phyloP scores from a whole-genome alignment of 78 protist species.

The Trichosphaerium sp. region DNA sequence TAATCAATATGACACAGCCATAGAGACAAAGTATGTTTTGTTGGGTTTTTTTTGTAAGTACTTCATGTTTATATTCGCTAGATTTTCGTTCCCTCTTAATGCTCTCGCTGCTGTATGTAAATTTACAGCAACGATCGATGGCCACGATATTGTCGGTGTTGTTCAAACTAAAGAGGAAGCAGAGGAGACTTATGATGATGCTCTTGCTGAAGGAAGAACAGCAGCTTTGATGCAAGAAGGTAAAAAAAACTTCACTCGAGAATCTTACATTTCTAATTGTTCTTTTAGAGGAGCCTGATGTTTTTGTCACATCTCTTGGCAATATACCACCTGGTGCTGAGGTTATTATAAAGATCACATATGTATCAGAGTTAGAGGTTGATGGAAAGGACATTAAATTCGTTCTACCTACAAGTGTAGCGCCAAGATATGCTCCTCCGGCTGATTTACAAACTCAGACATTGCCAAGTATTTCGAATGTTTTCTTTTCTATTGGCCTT shows the following conservation, averaged over 20 bases:
- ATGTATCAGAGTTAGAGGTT: slow-evolving; percentile 44
- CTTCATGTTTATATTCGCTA: no score
- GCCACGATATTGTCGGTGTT: slow-evolving; percentile 50
- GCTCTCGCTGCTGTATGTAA: slow-evolving; percentile 77
- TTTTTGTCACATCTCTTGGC: slow-evolving; percentile 69
- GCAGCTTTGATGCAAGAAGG: slow-evolving; percentile 13
- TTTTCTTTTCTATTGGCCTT: no score
- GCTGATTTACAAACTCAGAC: background rate
- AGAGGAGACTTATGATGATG: slow-evolving; percentile 4
- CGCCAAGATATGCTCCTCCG: slow-evolving; percentile 48
- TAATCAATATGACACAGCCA: slow-evolving; percentile 2
- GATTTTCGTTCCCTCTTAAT: slow-evolving; percentile 78
- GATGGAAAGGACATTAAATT: slow-evolving; percentile 44
- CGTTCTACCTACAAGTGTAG: slow-evolving; percentile 55
- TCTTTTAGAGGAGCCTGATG: slow-evolving; percentile 65
- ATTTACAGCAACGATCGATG: slow-evolving; percentile 68
- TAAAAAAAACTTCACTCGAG: slow-evolving; percentile 48
- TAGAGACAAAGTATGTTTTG: slow-evolving; percentile 55
- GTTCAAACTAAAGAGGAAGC: slow-evolving; percentile 79
- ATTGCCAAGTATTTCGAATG: background rate
- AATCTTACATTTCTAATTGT: slow-evolving; percentile 70
- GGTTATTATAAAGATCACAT: slow-evolving; percentile 50
- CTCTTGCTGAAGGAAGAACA: background rate
- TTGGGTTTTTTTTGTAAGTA: background rate
- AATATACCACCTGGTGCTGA: slow-evolving; percentile 55